A percentile compares a stretch with the other conserved stretches of the same genome.
These are phyloP conservation scores for Russula lepida DNA, from an alignment of 768 basidiomycete genomes.

Conservation along the genomic window DNA sequence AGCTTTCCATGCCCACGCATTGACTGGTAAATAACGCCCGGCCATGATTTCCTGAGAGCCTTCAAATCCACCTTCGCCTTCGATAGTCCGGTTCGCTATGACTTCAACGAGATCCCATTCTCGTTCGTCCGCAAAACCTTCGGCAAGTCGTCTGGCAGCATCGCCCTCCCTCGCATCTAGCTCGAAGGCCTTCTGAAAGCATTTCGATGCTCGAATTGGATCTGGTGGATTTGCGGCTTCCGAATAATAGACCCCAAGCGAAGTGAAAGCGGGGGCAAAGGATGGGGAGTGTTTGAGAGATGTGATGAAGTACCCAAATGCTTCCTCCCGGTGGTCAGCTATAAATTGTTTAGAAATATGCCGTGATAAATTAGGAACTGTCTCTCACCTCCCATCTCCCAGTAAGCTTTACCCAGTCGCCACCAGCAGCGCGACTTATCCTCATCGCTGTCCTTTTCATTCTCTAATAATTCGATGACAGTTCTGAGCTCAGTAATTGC, in stretches of 20 bases:
- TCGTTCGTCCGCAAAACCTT: slow-evolving; percentile 83
- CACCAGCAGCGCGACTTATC: slow-evolving; percentile 76
- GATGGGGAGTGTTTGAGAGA: slow-evolving; percentile 65
- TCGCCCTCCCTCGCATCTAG: slow-evolving; percentile 82
- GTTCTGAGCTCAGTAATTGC: slow-evolving; percentile 42
- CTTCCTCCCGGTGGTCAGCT: slow-evolving; percentile 50
- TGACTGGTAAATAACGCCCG: slow-evolving; percentile 57
- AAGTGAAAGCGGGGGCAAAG: slow-evolving; percentile 90
- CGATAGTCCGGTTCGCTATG: slow-evolving; percentile 86
- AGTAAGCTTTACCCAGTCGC: slow-evolving; percentile 71
- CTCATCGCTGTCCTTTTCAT: slow-evolving; percentile 39
- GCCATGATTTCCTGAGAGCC: slow-evolving; percentile 33
- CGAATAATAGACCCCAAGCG: slow-evolving; percentile 83
- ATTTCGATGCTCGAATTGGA: slow-evolving; percentile 79
- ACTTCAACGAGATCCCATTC: slow-evolving; percentile 97
- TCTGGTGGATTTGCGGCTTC: slow-evolving; percentile 67
- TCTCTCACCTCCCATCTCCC: slow-evolving; percentile 60
- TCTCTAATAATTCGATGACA: slow-evolving; percentile 39
- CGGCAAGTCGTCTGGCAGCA: slow-evolving; percentile 76
- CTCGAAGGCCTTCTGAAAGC: slow-evolving; percentile 98
- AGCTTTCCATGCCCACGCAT: slow-evolving; percentile 98
- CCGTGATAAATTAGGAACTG: neutral
- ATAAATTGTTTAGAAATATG: neutral
- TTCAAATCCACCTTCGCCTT: slow-evolving; percentile 79
- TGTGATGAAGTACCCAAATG: slow-evolving; percentile 71